Percentiles rank a stretch among this genome's conserved stretches.
phyloP scores from a whole-genome alignment of 345 rosid genomes.

The Durio zibethinus region DNA sequence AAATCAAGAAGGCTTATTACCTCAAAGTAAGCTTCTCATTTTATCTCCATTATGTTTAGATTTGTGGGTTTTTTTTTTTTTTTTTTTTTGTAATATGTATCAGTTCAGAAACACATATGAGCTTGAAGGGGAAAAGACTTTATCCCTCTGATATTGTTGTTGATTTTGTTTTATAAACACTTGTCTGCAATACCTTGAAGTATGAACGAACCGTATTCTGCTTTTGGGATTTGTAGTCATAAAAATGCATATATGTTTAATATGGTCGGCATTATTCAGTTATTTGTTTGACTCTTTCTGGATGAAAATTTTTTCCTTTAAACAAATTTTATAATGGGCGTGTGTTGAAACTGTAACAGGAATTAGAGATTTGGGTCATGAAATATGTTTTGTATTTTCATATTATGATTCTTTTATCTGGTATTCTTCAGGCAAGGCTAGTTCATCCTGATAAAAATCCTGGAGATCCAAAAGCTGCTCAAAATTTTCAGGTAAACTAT shows the following conservation, averaged over 20 bases:
- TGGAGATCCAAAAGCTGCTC: slow-evolving; percentile 84
- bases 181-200: not conserved
- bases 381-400: not conserved
- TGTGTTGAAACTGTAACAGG: not conserved
- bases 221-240: not conserved
- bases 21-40: slow-evolving; percentile 47
- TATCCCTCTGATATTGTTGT: not conserved
- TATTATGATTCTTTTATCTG: not conserved
- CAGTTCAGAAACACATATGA: not conserved
- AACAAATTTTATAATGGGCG: not conserved
- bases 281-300: not conserved
- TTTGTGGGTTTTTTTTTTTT: not conserved
- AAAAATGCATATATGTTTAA: not conserved
- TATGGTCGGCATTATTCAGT: not conserved
- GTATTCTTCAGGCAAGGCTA: slow-evolving; percentile 60
- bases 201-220: not conserved
- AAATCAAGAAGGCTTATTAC: slow-evolving; percentile 92
- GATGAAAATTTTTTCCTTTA: not conserved
- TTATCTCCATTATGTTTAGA: not conserved
- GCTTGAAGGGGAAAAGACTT: not conserved
- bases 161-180: not conserved
- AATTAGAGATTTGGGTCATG: not conserved
- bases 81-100: not conserved
- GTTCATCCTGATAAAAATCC: slow-evolving; percentile 99
- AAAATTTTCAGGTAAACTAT: slow-evolving; percentile 73